Conservation (phyloP, 768 basidiomycete genomes). For the Leccinellum luteum region DNA sequence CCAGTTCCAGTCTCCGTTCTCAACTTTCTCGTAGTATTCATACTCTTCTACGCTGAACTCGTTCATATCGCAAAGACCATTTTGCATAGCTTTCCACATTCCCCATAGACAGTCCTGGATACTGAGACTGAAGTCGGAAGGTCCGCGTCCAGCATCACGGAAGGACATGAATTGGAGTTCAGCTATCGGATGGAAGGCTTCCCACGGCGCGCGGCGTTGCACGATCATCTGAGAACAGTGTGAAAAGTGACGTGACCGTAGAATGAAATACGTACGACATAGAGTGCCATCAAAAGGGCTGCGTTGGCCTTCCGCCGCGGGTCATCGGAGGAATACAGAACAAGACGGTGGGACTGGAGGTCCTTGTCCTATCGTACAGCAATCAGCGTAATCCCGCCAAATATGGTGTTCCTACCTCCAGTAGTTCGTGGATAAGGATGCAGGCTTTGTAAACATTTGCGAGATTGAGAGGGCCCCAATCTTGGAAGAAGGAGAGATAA, state of each 20-base stretch:
- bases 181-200: slow-evolving; percentile 92
- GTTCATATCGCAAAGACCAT: slow-evolving; percentile 90
- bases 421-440: slow-evolving; percentile 85
- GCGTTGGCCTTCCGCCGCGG: slow-evolving; percentile 90
- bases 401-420: slow-evolving; percentile 55
- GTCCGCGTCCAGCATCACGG: slow-evolving; percentile 90
- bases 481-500: slow-evolving; percentile 92
- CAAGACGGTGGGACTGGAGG: slow-evolving; percentile 67
- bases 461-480: slow-evolving; percentile 90
- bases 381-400: slow-evolving; percentile 21
- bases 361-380: slow-evolving; percentile 60
- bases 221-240: slow-evolving; percentile 77
- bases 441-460: slow-evolving; percentile 94
- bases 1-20: slow-evolving; percentile 97
- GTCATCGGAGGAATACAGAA: slow-evolving; percentile 86
- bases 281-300: slow-evolving; percentile 90
- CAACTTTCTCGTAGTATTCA: slow-evolving; percentile 92
- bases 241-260: slow-evolving; percentile 14
- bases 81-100: slow-evolving; percentile 87
- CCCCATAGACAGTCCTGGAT: slow-evolving; percentile 93
- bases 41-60: slow-evolving; percentile 93
- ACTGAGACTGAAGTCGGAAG: slow-evolving; percentile 88
- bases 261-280: slow-evolving; percentile 60
- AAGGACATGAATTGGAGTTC: slow-evolving; percentile 94
- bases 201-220: slow-evolving; percentile 84